These are phyloP conservation scores for Fusarium guadeloupense DNA, from an alignment of 2,329 filamentous ascomycete species.

Conservation along the genomic window DNA sequence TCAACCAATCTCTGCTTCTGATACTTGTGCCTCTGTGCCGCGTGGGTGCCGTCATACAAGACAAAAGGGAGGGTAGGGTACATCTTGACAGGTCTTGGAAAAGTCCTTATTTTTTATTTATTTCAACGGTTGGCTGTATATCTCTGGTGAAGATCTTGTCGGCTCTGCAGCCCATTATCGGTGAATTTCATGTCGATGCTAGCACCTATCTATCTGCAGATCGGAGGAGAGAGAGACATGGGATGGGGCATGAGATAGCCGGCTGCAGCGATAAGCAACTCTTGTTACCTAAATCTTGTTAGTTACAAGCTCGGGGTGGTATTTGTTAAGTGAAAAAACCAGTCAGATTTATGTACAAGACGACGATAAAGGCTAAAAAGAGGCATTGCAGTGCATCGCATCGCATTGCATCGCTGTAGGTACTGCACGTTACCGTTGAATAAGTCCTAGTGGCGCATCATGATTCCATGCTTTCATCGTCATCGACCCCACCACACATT, in stretches of 20 bases:
- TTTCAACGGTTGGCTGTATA: not conserved
- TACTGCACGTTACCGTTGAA: conserved; percentile 12
- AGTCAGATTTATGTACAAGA: conserved; percentile 10
- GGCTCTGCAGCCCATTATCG: not conserved
- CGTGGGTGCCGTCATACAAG: conserved; percentile 22
- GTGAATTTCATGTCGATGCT: not conserved
- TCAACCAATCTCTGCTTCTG: conserved; percentile 7
- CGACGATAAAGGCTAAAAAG: conserved; percentile 6
- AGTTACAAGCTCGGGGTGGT: conserved; percentile 9
- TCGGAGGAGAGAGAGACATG: too few species aligned
- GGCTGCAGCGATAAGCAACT: not conserved
- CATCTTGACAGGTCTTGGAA: conserved; percentile 4
- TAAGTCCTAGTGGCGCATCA: conserved; percentile 25
- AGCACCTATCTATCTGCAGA: not conserved
- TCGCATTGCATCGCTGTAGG: too few species aligned
- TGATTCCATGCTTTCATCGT: conserved; percentile 28
- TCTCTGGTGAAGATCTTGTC: too few species aligned
- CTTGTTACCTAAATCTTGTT: conserved; percentile 1
- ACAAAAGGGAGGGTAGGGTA: conserved; percentile 13
- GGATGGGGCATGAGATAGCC: not conserved
- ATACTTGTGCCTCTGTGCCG: conserved; percentile 7
- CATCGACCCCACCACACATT: conserved; percentile 20
- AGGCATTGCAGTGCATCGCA: too few species aligned
- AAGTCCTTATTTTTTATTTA: not conserved
- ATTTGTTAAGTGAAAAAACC: conserved; percentile 19